Percentiles rank a stretch among this genome's conserved stretches.
Evolutionary conservation across 2,329 filamentous ascomycete genomes (phyloP).

Genomic region (Dactylellina cionopaga): DNA sequence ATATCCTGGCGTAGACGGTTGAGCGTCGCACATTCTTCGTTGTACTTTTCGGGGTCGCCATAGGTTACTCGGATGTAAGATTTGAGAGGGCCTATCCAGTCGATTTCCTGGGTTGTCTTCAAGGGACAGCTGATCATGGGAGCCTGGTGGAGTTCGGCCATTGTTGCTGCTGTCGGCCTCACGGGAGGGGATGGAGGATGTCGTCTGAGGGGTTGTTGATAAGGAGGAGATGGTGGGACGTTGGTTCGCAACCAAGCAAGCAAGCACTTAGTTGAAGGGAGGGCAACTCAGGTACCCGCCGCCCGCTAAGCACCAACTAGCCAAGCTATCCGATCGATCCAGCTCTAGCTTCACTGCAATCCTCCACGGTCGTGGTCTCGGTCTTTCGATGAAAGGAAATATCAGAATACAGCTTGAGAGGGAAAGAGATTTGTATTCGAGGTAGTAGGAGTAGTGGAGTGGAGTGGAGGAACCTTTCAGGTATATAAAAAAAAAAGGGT

Average conservation of each 20-base stretch:
- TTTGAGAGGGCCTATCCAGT: conserved; percentile 94
- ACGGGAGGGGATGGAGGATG: conserved; percentile 19
- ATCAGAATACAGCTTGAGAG: not conserved
- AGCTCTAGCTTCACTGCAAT: conserved; percentile 1
- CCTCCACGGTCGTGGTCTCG: not conserved
- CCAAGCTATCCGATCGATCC: conserved; percentile 25
- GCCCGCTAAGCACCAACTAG: conserved; percentile 46
- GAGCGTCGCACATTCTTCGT: conserved; percentile 91
- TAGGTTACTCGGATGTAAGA: conserved; percentile 92
- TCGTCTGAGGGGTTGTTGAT: conserved; percentile 47
- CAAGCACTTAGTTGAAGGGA: conserved; percentile 8
- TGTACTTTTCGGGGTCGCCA: conserved; percentile 94
- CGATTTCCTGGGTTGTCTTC: conserved; percentile 91
- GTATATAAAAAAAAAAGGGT: conserved; percentile 44
- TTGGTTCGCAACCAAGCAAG: too few species aligned
- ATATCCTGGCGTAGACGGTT: conserved; percentile 97
- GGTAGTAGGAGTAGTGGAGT: not conserved
- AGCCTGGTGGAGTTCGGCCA: conserved; percentile 51
- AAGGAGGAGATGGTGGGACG: conserved; percentile 13
- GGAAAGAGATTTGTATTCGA: not conserved
- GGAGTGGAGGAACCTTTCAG: conserved; percentile 5
- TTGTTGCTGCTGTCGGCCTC: conserved; percentile 26
- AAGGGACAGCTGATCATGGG: conserved; percentile 52
- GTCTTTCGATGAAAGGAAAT: conserved; percentile 7
- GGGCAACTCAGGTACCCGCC: conserved; percentile 38